A percentile compares a stretch with the other conserved stretches of the same genome.
These are phyloP conservation scores for Cynara cardunculus DNA, from an alignment of 129 eudicot genomes.

Conservation along the genomic window DNA sequence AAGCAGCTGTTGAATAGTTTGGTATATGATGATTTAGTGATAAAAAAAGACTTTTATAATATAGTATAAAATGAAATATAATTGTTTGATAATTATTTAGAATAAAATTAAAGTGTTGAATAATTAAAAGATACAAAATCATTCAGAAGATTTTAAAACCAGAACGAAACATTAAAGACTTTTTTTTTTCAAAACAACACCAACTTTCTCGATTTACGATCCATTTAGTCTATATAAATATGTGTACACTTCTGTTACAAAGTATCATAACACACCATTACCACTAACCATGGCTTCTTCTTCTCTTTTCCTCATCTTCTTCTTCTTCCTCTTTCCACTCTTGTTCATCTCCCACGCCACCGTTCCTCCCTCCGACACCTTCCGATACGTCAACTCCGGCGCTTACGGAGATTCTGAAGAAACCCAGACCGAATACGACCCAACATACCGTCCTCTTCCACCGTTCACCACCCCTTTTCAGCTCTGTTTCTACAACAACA, in stretches of 20 bases:
- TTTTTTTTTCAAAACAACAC: too few relatives aligned
- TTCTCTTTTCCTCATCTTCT: not conserved
- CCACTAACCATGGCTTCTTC: constrained; percentile 9
- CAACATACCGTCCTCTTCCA: constrained; percentile 7
- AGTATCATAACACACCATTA: not conserved
- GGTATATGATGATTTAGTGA: too few relatives aligned
- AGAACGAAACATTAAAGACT: too few relatives aligned
- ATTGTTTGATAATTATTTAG: too few relatives aligned
- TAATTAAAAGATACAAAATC: too few relatives aligned
- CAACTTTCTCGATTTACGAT: too few relatives aligned
- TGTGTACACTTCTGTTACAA: not conserved
- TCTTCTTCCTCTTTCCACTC: constrained; percentile 11
- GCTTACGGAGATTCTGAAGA: constrained; percentile 3
- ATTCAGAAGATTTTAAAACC: too few relatives aligned
- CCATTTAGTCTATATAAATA: too few relatives aligned
- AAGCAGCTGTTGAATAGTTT: too few relatives aligned
- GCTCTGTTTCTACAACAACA: constrained; percentile 45
- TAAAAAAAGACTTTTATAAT: too few relatives aligned
- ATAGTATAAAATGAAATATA: too few relatives aligned
- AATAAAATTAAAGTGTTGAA: too few relatives aligned
- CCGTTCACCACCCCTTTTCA: constrained; percentile 23
- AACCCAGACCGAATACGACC: constrained; percentile 2
- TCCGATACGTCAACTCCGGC: constrained; percentile 26
- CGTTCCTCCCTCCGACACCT: constrained; percentile 23
- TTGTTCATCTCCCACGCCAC: constrained; percentile 15